Evolutionary conservation across 2,329 filamentous ascomycete species (phyloP).

Genomic region (Alternaria triticina): DNA sequence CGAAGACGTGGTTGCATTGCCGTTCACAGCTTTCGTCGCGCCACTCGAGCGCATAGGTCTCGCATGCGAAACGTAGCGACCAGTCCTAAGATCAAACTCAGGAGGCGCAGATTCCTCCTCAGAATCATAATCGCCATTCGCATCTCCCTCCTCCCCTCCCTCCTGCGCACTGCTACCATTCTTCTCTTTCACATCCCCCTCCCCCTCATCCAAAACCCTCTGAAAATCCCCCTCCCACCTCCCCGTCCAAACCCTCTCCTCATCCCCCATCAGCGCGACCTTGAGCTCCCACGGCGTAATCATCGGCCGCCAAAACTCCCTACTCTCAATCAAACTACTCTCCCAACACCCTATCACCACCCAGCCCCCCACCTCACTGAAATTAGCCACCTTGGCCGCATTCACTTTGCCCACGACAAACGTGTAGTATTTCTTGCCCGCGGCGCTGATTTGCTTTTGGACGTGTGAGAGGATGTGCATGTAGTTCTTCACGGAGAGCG

Average conservation of each 20-base stretch:
- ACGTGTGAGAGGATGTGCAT: conserved; percentile 78
- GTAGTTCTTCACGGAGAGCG: conserved; percentile 90
- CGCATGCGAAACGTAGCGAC: conserved; percentile 78
- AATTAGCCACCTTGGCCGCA: conserved; percentile 94
- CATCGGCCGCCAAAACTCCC: conserved; percentile 85
- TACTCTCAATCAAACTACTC: conserved; percentile 87
- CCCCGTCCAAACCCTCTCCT: conserved; percentile 81
- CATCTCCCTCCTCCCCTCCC: conserved; percentile 9
- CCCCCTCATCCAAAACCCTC: conserved; percentile 60
- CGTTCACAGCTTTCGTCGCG: conserved; percentile 12
- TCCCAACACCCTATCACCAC: conserved; percentile 99
- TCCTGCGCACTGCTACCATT: conserved; percentile 58
- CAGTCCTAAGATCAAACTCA: conserved; percentile 90
- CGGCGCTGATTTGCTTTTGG: conserved; percentile 72
- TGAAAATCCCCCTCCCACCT: conserved; percentile 91
- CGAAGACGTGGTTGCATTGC: conserved; percentile 27
- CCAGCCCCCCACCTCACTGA: conserved; percentile 94
- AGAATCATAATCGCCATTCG: conserved; percentile 51
- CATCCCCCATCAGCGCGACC: conserved; percentile 76
- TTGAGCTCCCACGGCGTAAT: conserved; percentile 95
- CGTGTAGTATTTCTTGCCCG: conserved; percentile 94
- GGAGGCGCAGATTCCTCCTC: conserved; percentile 74
- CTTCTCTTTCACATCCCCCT: conserved; percentile 11
- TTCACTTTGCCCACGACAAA: conserved; percentile 98
- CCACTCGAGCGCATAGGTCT: conserved; percentile 65